Evolutionary conservation across 73 alveolate species (phyloP), one percentile per base, ranked within the genome.

Genomic region (Tetrahymena malaccensis): DNA sequence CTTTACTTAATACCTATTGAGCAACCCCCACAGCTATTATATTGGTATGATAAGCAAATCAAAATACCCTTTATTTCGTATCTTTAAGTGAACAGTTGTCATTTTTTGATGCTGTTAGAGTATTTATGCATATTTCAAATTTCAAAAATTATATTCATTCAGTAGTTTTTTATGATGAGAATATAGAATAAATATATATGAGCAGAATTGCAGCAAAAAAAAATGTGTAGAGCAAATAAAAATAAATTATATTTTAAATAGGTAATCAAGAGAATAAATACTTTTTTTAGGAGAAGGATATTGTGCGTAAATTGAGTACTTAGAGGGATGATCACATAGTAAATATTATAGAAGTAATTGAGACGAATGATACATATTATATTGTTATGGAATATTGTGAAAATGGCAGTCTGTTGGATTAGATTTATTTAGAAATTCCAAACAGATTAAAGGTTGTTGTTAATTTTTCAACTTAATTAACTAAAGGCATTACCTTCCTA

Each of bases 331-430:
- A 70, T 31, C 89, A 70, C 89, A 70, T 70, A 27, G 89, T 70
- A 7, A 70, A 70, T 70, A 70, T 70, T 70, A 70, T 70, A 70
- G 89, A 70, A 70, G 89, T 70, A 19, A 70, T 70, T 22, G 89
- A 70, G 37, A 70, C 89, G 1, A 70, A 70, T 11, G 89, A 85
- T 85, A 27, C 34, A 93, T 70, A 33, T 70, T 85, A 70, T 85
- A 85, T 94, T 27, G 27, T 94, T 15, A 94, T 94, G 96, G 96
- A 94, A 85, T 94, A 85, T 94, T 94, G 96, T 27, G 89, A 38
- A 8, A 21, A 43, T 40, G 93, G 93, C 43, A 70, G 89, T 37
- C 43, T 94, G 19, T 94, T 27, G 31, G 37, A 94, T n/a, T n/a
- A 35, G 38, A 83, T 94, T 25, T 43, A 94, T 33, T n/a, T 43